Base-by-base conservation (phyloP, 2,329 filamentous ascomycete genomes). In the Huntiella decipiens region DNA sequence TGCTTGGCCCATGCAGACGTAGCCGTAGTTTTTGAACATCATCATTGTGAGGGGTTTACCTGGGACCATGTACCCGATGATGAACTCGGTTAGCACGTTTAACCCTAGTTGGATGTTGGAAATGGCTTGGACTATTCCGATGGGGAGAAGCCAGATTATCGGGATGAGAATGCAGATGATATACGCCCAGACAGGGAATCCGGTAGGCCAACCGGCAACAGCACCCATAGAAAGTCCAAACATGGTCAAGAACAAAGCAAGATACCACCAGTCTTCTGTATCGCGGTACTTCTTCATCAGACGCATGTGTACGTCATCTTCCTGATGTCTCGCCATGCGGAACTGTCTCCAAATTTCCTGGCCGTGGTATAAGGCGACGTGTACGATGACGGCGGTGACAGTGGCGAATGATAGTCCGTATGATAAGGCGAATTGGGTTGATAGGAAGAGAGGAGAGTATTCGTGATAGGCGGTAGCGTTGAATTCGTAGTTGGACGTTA, bases 1-100 rank as follows among this genome's bases (percentile, higher is more conserved):
- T 0, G 73, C 77, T 57, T 80, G 74, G 12, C 66, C 66, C 73
- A 80, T 79, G 60, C 67, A 74, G 47, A 81, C 71, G 56, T 79
- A 81, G 43, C 77, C 75, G 54, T 79, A 83, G 51, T 77, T 80
- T 60, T 82, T 82, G 64, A 83, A 83, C 62, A 83, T 70, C 78
- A 84, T 84, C 69, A 82, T 77, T 41, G 77, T 77, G 50, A 83
- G 65, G 1, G 79, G 79, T 3, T 69, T 68, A 19, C 79, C 79
- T 0, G 79, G 79, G 43, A 79, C 70, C 66, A 83, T 78, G 58
- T 83, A 83, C 4, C 79, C 79, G 50, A 79, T 70, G 50, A 84
- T 69, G 54, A 79, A 81, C 56, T 82, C 78, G n/a, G 77, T 79
- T 49, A 83, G 60, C 13, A 84, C 77, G 53, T 82, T 82, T 16